These are phyloP conservation scores for Acacia concinna DNA, from an alignment of 331 rosid species.

Conservation along the genomic window DNA sequence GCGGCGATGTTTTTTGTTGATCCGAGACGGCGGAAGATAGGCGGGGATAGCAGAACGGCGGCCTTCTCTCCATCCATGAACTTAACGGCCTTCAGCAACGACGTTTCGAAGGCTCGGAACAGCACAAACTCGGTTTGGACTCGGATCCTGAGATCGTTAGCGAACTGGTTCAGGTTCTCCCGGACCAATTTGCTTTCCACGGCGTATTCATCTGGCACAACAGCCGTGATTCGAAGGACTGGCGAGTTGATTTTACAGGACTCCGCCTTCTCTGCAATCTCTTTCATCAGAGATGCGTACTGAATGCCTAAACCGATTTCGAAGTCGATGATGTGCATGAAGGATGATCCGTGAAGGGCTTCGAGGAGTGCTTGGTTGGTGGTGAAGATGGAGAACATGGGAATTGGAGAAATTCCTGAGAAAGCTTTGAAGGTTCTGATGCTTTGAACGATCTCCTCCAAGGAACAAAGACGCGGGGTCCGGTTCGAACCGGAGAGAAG, in stretches of 20 bases:
- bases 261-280: slow-evolving; percentile 63
- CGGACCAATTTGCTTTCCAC: slow-evolving; percentile 54
- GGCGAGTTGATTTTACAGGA: slow-evolving; percentile 38
- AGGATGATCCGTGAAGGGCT: slow-evolving; percentile 44
- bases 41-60: slow-evolving; percentile 65
- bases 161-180: slow-evolving; percentile 71
- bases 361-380: slow-evolving; percentile 87
- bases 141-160: slow-evolving; percentile 68
- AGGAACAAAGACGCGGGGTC: slow-evolving; percentile 46
- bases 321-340: slow-evolving; percentile 78
- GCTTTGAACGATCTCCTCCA: slow-evolving; percentile 68
- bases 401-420: slow-evolving; percentile 70
- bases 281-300: slow-evolving; percentile 85
- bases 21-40: slow-evolving; percentile 59
- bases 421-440: slow-evolving; percentile 68
- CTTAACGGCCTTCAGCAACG: slow-evolving; percentile 63
- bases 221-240: slow-evolving; percentile 64
- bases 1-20: slow-evolving; percentile 30
- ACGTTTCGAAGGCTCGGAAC: slow-evolving; percentile 51
- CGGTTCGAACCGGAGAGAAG: slow-evolving; percentile 64
- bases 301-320: slow-evolving; percentile 86
- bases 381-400: slow-evolving; percentile 87
- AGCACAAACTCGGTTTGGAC: slow-evolving; percentile 62
- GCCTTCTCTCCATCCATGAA: slow-evolving; percentile 70
- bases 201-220: slow-evolving; percentile 69